Conservation (phyloP, 371 early-diverging fungal genomes). For the Saksenaea vasiformis region DNA sequence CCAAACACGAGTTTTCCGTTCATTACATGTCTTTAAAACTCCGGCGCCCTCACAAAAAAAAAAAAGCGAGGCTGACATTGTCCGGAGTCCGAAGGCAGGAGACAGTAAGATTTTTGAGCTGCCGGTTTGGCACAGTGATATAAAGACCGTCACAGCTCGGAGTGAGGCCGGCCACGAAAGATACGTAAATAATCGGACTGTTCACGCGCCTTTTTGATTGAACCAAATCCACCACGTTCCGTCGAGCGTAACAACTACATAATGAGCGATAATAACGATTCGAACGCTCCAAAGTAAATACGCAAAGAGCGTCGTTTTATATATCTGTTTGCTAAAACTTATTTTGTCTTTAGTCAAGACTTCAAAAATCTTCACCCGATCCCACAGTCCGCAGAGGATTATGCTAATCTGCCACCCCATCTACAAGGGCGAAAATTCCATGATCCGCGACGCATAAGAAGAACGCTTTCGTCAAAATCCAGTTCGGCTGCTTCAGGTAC, state of each 20-base stretch:
- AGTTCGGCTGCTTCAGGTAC: neutral
- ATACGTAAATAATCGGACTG: neutral
- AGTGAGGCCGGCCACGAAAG: no score
- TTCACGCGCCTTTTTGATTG: neutral
- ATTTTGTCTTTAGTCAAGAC: neutral
- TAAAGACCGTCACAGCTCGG: no score
- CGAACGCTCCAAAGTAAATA: neutral
- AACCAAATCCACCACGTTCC: neutral
- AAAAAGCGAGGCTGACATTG: no score
- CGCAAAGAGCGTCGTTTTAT: neutral
- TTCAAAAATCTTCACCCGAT: neutral
- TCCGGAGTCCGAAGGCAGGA: no score
- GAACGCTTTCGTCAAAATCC: neutral
- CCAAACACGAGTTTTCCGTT: no score
- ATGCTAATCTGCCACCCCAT: neutral
- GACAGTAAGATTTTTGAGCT: no score
- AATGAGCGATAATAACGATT: neutral
- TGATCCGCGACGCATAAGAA: conserved; percentile 2
- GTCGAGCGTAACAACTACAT: neutral
- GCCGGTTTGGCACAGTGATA: no score
- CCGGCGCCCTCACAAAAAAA: no score
- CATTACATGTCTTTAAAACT: no score
- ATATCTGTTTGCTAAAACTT: neutral
- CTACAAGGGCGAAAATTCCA: neutral
- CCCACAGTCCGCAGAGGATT: neutral